Evolutionary conservation across 257 asterid species (phyloP), one percentile per base, ranked within the genome.

Genomic region (Solanum okadae): DNA sequence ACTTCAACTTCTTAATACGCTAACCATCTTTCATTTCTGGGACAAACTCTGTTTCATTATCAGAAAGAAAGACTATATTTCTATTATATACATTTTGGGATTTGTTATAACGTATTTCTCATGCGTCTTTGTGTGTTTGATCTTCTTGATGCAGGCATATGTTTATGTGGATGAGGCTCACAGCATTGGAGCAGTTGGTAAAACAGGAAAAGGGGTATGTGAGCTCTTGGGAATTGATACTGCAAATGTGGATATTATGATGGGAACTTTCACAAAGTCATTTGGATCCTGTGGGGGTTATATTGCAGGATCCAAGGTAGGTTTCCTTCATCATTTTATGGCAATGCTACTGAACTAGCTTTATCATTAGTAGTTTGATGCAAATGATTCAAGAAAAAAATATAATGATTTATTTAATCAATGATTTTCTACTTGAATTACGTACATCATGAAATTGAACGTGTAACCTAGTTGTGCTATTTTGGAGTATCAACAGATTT

Each of bases 261-360:
- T 97, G 99, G 99, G 98, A 91, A 97, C 99, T 83, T 97, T 97
- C 91, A 96, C 99, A 12, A 97, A 97, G 93, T 95, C 99, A 77
- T 97, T 97, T 85, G 99, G 99, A 88, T 97, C 99, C 38, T 97
- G 98, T 91, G 99, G 99, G 73, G 99, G 99, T 77, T 97, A 95
- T 92, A 95, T 97, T 89, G 99, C 98, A 4, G 99, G 98, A 89
- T 97, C 99, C 83, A 93, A 93, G 98, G 99, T 96, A 90, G 40
- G 87, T 89, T 87, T 85, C 10, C 25, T 31, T 71, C 7, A 71
- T 33, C 44, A 18, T 16, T 33, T 71, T 71, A 33, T 33, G 25
- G 13, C 2, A 71, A 71, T 31, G 78, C 29, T 73, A 18, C 29
- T 73, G 27, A 73, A 34, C 46, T 34, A 73, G 81, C 16, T 73